Evolutionary conservation across 306 rosid genomes (phyloP).

Genomic region (Cicer pinnatifidum): DNA sequence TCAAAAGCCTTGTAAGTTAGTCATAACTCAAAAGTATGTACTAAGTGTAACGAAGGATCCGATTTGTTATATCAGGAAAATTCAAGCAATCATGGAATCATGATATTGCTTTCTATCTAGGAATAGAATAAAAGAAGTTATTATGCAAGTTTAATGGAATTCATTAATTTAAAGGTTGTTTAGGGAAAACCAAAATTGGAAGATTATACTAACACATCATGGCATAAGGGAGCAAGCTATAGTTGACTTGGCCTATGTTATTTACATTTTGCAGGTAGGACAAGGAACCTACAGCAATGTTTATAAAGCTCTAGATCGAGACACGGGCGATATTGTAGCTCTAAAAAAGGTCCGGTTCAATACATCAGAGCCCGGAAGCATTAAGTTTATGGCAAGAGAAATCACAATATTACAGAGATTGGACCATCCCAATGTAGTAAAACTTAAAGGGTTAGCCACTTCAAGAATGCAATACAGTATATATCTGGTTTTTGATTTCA

Average conservation of each 20-base stretch:
- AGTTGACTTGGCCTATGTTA: constrained; percentile 17
- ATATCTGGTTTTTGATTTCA: constrained; percentile 89
- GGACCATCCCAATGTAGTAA: constrained; percentile 86
- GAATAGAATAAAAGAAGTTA: not conserved
- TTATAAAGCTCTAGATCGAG: constrained; percentile 84
- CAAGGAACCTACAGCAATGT: constrained; percentile 98
- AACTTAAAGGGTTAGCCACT: constrained; percentile 88
- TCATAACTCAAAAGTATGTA: not conserved
- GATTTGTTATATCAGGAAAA: not conserved
- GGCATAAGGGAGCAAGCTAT: constrained; percentile 20
- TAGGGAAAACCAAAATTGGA: constrained; percentile 11
- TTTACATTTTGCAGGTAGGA: constrained; percentile 71
- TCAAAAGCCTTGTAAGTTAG: constrained; percentile 13
- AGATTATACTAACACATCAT: not conserved
- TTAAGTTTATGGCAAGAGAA: constrained; percentile 94
- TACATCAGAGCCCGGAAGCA: constrained; percentile 82
- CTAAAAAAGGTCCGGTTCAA: constrained; percentile 85
- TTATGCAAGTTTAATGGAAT: constrained; percentile 7
- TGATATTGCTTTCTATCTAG: constrained; percentile 35
- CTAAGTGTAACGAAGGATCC: constrained; percentile 3
- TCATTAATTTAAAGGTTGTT: not conserved
- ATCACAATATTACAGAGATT: constrained; percentile 70
- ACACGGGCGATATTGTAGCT: constrained; percentile 77
- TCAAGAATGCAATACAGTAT: constrained; percentile 92
- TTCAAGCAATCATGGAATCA: constrained; percentile 33